These are phyloP conservation scores for Beverwykella pulmonaria DNA, from an alignment of 495 filamentous ascomycete species.

Conservation along the genomic window DNA sequence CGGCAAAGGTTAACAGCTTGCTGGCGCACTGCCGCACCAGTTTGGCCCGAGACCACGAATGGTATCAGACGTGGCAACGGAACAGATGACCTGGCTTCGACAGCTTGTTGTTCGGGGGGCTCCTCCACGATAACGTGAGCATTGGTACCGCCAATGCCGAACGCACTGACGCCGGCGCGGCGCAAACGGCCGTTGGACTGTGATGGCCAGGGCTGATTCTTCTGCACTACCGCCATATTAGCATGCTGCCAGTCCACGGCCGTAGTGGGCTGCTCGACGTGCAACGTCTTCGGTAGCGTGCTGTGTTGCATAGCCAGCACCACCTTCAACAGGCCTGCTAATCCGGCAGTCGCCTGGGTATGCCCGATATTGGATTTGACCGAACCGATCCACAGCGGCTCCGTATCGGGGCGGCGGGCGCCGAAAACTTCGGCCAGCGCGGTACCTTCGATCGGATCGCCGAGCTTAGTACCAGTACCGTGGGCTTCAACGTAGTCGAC, in stretches of 20 bases:
- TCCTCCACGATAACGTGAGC: conserved; percentile 31
- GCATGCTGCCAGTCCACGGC: neutral
- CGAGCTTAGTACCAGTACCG: conserved; percentile 27
- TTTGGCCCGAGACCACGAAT: neutral
- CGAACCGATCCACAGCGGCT: conserved; percentile 36
- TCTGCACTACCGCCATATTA: conserved; percentile 30
- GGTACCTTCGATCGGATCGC: conserved; percentile 11
- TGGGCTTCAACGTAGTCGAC: conserved; percentile 19
- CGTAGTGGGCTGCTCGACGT: neutral
- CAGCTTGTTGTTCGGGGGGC: neutral
- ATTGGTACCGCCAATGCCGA: conserved; percentile 20
- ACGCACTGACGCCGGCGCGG: conserved; percentile 33
- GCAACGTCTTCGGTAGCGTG: neutral
- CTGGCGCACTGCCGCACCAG: neutral
- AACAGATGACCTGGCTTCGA: too few species aligned
- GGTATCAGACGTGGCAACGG: neutral
- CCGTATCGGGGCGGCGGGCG: neutral
- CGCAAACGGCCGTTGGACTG: neutral
- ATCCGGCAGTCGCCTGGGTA: conserved; percentile 40
- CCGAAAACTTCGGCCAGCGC: conserved; percentile 15
- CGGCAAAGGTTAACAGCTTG: neutral
- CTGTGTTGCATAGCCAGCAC: conserved; percentile 53
- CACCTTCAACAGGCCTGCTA: conserved; percentile 48
- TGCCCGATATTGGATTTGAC: conserved; percentile 44
- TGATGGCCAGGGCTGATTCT: conserved; percentile 35